Evolutionary conservation across 768 basidiomycete species (phyloP), one percentile per base, ranked within the genome.

Genomic region (Cystoderma amianthinum): DNA sequence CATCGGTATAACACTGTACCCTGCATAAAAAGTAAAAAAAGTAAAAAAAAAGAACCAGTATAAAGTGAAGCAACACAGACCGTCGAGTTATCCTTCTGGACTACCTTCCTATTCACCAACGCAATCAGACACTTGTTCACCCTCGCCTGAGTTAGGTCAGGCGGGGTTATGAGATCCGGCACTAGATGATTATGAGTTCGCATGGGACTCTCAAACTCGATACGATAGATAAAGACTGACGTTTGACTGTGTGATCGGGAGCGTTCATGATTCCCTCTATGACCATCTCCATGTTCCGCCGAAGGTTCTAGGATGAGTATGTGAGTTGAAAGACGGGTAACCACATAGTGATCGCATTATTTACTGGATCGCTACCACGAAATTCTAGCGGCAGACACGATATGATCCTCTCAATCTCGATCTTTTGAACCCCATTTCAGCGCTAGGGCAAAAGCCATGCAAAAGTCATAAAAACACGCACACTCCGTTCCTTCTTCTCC

Each of bases 101-200:
- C 86, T 15, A 88, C 73, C 55, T 94, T 95, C 37, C 88, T 74
- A 54, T 84, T 85, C 3, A 94, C 91, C 5, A 97, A 67, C 2
- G 91, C 89, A 39, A 97, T 91, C 25, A 97, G 69, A 50, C 91
- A 95, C 58, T 91, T 94, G 60, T 96, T 95, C 32, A 91, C 93
- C 32, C 87, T 74, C 5, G 91, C 85, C 65, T 95, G 92, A 39
- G 82, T 88, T 25, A 95, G 72, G 47, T 91, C 87, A 0, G 90
- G 88, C 2, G 80, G 80, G 32, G 69, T 72, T 50, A 93, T 74
- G 41, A 94, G 70, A 42, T 90, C 86, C 21, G 74, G 62, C 17
- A 94, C 92, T 95, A 51, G 12, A 18, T 16, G 28, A 16, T 21
- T 19, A 38, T 16, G 10, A 38, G 28, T 16, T 39, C 25, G 38